Conservation (phyloP, 2,329 filamentous ascomycete species). For the Colletotrichum chlorophyti region DNA sequence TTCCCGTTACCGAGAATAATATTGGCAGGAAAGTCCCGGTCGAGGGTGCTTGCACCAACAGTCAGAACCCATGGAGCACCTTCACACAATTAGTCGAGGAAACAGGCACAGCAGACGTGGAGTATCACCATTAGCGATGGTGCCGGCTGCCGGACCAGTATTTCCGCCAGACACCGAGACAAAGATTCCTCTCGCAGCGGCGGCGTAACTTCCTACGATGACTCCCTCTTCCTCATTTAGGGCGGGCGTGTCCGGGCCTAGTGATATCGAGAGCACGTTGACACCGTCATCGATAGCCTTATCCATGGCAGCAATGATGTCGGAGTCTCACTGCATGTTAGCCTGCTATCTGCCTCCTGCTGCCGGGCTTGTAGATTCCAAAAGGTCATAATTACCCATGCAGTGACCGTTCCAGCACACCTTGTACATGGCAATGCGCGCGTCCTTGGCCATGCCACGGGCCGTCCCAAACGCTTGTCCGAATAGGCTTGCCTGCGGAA, state of each 20-base stretch:
- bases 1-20: conserved; percentile 12
- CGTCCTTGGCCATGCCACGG: conserved; percentile 8
- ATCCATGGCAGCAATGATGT: conserved; percentile 13
- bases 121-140: not conserved
- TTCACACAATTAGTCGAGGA: too few relatives aligned
- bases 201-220: not conserved
- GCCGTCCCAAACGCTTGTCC: conserved; percentile 17
- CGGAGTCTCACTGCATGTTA: too few relatives aligned
- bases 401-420: conserved; percentile 5
- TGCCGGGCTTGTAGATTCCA: too few relatives aligned
- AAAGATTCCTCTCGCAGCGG: conserved; percentile 6
- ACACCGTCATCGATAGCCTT: conserved; percentile 20
- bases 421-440: conserved; percentile 18
- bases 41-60: conserved; percentile 18
- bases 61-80: conserved; percentile 10
- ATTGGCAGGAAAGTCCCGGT: conserved; percentile 14
- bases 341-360: too few relatives aligned
- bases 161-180: conserved; percentile 3
- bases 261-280: conserved; percentile 12
- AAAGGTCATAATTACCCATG: too few relatives aligned
- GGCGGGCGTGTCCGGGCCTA: not conserved
- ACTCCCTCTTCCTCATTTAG: not conserved
- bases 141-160: not conserved
- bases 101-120: not conserved
- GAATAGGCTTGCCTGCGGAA: not conserved